These are phyloP conservation scores for Salvia splendens DNA, from an alignment of 257 asterid genomes.

Conservation along the genomic window DNA sequence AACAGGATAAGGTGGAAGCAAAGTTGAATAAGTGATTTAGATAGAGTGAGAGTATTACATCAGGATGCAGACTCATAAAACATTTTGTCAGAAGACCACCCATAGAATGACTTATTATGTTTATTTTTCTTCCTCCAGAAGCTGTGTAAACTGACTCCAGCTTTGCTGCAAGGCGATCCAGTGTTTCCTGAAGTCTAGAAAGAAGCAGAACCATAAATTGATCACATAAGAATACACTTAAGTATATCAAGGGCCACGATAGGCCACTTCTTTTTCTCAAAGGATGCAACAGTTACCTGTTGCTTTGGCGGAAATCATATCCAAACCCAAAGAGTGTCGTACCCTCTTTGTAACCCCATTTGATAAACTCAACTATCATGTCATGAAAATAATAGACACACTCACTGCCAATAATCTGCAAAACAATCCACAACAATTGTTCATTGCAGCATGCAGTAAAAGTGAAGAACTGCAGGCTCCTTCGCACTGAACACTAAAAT, in stretches of 20 bases:
- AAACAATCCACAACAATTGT: slow-evolving; percentile 15
- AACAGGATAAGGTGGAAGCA: slow-evolving; percentile 15
- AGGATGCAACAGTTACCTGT: slow-evolving; percentile 54
- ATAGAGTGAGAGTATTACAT: slow-evolving; percentile 54
- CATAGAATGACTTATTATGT: slow-evolving; percentile 90
- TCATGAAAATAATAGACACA: slow-evolving; percentile 45
- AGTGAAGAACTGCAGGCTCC: background rate
- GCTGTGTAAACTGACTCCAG: slow-evolving; percentile 78
- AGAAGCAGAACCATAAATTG: slow-evolving; percentile 12
- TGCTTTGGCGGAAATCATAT: slow-evolving; percentile 99
- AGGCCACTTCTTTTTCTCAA: slow-evolving; percentile 12
- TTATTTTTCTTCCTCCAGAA: slow-evolving; percentile 91
- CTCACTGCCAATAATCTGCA: slow-evolving; percentile 44
- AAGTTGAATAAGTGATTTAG: slow-evolving; percentile 12
- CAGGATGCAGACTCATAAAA: slow-evolving; percentile 79
- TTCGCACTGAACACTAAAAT: background rate
- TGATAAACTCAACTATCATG: slow-evolving; percentile 71
- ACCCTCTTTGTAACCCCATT: slow-evolving; percentile 97
- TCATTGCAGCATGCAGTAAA: background rate
- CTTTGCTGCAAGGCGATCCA: slow-evolving; percentile 72
- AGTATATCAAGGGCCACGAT: slow-evolving; percentile 8
- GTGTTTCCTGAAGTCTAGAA: slow-evolving; percentile 71
- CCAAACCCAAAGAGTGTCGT: slow-evolving; percentile 97
- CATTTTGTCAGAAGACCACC: slow-evolving; percentile 95
- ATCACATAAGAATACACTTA: slow-evolving; percentile 17